Base-by-base conservation (phyloP, 352 stramenopile species). In the Phytopythium ostracodes region DNA sequence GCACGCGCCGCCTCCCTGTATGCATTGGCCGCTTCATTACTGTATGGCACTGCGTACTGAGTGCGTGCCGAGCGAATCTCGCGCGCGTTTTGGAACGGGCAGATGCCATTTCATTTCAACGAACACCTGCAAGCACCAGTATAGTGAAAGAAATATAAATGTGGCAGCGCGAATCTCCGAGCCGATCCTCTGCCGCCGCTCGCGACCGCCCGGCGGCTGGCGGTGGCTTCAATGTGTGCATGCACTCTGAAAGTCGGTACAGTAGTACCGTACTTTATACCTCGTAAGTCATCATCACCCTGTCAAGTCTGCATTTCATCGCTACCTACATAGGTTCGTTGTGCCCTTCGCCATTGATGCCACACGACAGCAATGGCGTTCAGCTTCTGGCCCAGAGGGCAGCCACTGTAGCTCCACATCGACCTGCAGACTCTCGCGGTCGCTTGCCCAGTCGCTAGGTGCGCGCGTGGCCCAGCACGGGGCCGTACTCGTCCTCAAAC, bases 401-500 rank as follows among this genome's bases (percentile, higher is more conserved):
- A n/a, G n/a, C n/a, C n/a, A n/a, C n/a, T n/a, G 29, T 33, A 33
- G 7, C 29, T 8, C 29, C 4, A 33, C 7, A 7, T 7, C 29
- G 7, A 33, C 29, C 7, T 33, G 29, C 31, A 2, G 22, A 14
- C 24, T 12, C 6, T 36, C 24, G 36, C 47, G 3, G 2, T 22
- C 20, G 15, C 42, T 24, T 27, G 4, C 14, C 42, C 42, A 20
- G 42, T 11, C 9, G 42, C 42, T 18, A 49, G 42, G 49, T 6
- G 47, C 52, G 24, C 27, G 51, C 20, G 18, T 22, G 42, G 22
- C 60, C 43, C 51, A 79, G 53, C 22, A 72, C 35, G 2, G 60
- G 35, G n/a, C 43, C 58, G 60, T 81, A 88, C 46, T 88, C 76
- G 36, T 84, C 79, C 22, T 73, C 64, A 4, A 88, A 60, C 9